Conservation (phyloP, 148 eudicot species). For the Talinum fruticosum region DNA sequence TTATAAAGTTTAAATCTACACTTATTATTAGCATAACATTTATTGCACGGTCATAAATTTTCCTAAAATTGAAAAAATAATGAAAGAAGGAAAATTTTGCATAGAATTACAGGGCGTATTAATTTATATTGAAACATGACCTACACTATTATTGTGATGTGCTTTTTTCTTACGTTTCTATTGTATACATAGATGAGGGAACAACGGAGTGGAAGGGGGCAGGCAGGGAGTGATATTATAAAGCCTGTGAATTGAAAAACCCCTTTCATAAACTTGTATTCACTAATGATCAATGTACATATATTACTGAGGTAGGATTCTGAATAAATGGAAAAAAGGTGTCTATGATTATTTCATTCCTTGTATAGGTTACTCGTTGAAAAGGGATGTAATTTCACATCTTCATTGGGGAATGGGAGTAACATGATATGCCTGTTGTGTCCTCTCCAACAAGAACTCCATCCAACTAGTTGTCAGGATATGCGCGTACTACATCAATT, state of each 20-base stretch:
- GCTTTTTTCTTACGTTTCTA: neutral
- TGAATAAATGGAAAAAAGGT: neutral
- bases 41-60: neutral
- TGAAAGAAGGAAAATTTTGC: neutral
- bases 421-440: neutral
- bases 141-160: neutral
- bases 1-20: too few relatives aligned
- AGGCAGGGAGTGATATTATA: neutral
- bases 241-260: neutral
- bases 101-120: neutral
- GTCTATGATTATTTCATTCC: neutral
- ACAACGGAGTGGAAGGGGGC: neutral
- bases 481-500: conserved; percentile 60
- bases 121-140: neutral
- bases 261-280: neutral
- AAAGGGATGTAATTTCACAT: neutral
- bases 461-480: conserved; percentile 23
- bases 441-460: conserved; percentile 16
- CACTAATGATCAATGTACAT: neutral
- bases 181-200: neutral
- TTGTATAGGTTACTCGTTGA: neutral
- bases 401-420: neutral
- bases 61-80: neutral
- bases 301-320: neutral
- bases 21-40: too few relatives aligned